Conservation (phyloP, 352 stramenopile species). For the Aphanomyces stellatus region DNA sequence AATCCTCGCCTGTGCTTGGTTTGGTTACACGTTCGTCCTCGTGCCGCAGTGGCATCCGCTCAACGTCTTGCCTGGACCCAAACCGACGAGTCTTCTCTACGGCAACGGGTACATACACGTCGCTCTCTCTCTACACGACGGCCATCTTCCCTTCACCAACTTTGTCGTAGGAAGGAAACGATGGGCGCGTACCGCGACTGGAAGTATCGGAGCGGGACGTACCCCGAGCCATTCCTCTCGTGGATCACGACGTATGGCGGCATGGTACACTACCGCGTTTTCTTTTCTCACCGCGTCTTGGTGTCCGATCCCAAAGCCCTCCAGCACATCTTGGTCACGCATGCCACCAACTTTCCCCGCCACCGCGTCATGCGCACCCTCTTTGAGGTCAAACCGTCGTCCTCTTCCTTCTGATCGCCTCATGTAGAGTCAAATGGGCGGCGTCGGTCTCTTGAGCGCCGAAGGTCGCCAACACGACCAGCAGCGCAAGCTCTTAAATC, state of each 20-base stretch:
- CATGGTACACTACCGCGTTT: neutral
- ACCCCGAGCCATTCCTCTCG: neutral
- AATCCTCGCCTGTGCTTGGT: no score
- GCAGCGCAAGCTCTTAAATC: constrained; percentile 11
- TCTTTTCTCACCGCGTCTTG: neutral
- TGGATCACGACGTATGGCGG: neutral
- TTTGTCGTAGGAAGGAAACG: no score
- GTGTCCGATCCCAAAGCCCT: constrained; percentile 1
- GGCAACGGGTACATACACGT: no score
- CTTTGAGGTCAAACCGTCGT: neutral
- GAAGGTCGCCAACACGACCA: neutral
- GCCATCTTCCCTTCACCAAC: no score
- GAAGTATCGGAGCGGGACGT: no score
- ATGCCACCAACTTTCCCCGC: neutral
- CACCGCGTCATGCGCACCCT: neutral
- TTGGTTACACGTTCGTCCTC: no score
- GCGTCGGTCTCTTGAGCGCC: neutral
- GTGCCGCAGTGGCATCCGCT: no score
- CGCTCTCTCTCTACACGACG: no score
- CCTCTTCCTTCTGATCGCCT: neutral
- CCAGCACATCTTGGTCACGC: neutral
- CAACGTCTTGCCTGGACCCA: no score
- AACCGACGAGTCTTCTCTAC: no score
- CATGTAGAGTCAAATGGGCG: neutral
- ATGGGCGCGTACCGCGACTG: no score